Conservation (phyloP, 2,329 filamentous ascomycete species). For the Aspergillus chevalieri region DNA sequence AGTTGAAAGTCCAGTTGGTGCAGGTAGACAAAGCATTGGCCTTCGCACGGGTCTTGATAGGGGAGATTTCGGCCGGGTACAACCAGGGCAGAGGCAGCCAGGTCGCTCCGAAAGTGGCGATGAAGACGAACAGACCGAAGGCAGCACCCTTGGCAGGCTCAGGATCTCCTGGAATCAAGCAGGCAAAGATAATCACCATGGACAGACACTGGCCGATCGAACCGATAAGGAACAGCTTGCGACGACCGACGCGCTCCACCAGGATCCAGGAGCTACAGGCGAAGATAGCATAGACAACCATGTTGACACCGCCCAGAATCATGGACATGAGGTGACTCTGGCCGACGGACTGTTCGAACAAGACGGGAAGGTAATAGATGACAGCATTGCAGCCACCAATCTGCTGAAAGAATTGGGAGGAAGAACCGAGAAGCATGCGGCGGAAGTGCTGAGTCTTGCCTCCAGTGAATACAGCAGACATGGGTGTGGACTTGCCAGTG, state of each 20-base stretch:
- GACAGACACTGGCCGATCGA: conserved; percentile 21
- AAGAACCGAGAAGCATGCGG: conserved; percentile 24
- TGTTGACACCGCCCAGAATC: conserved; percentile 44
- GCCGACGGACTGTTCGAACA: conserved; percentile 29
- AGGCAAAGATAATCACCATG: conserved; percentile 19
- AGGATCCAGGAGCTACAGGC: background rate
- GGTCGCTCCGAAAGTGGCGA: conserved; percentile 58
- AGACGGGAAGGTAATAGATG: conserved; percentile 40
- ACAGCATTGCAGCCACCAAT: conserved; percentile 41
- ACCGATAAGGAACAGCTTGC: conserved; percentile 10
- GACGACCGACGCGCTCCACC: background rate
- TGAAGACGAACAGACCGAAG: conserved; percentile 55
- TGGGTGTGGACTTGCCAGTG: conserved; percentile 42
- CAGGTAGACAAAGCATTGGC: conserved; percentile 46
- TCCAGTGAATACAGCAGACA: conserved; percentile 35
- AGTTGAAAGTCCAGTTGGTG: conserved; percentile 49
- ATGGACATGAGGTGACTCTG: conserved; percentile 31
- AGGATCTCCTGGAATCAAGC: conserved; percentile 11
- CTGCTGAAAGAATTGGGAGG: conserved; percentile 36
- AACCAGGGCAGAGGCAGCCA: conserved; percentile 57
- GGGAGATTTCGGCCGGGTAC: conserved; percentile 43
- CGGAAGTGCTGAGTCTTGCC: conserved; percentile 23
- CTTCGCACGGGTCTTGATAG: conserved; percentile 46
- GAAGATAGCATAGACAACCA: conserved; percentile 27
- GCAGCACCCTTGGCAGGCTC: conserved; percentile 17